Base-by-base conservation (phyloP, 176 grass and related monocot genomes). In the Microstegium vimineum region DNA sequence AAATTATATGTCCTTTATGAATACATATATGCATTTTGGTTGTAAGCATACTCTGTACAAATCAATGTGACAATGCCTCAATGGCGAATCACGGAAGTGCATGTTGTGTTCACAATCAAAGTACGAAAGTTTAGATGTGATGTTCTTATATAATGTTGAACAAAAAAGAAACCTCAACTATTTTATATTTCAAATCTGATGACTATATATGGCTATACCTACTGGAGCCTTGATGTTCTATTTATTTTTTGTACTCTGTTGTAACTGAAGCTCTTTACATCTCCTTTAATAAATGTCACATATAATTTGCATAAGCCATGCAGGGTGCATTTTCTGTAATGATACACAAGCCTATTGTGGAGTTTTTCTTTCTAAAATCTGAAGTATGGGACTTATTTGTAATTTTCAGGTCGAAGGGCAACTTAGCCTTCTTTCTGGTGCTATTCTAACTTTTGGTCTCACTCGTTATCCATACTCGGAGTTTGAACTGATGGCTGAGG, bases 401-500 rank as follows among this genome's bases (percentile, higher is more conserved):
- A 79, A 75, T 85, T 86, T 87, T 90, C 83, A 99, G 97, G 97
- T 99, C 28, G 91, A 99, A 94, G 97, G 97, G 35, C 89, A 92
- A 80, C 91, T 99, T 84, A 96, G 93, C 79, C 86, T 99, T 79
- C 85, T 94, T 40, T 87, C 85, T 72, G 93, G 97, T 74, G 93
- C 85, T 62, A 43, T 94, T 86, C 76, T 99, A 79, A 89, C 89
- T 59, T 99, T 99, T 90, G 97, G 97, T 81, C 90, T 99, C 36
- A 92, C 85, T 61, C 87, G 49, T 78, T 99, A 99, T 85, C 97
- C 97, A 54, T 99, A 96, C 81, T 99, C 97, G 0, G 91, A 96
- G 75, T 99, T 99, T 76, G 97, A 99, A 89, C 86, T 99, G 63
- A 93, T 99, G 89, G 97, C 97, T 12, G 93, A 99, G 92, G 97